Evolutionary conservation across 257 asterid genomes (phyloP).

Genomic region (Solanum tarijense): DNA sequence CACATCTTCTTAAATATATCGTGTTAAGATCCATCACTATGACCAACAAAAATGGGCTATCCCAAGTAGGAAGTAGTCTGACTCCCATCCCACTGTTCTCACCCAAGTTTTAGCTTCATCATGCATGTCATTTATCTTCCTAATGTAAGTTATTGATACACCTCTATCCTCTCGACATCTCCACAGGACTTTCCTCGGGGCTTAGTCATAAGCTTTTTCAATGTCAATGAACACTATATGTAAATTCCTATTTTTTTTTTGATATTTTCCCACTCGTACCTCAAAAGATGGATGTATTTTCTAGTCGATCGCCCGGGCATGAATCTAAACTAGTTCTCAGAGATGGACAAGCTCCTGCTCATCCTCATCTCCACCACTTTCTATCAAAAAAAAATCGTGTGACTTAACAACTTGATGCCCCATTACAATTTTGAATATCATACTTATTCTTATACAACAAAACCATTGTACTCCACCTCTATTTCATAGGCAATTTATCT

Average conservation of each 20-base stretch:
- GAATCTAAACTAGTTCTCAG: neutral
- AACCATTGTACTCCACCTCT: no score
- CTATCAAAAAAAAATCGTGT: no score
- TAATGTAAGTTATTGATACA: neutral
- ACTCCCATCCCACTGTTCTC: neutral
- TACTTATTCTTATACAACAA: no score
- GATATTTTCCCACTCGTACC: neutral
- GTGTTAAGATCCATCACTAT: neutral
- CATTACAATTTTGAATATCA: no score
- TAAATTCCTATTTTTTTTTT: no score
- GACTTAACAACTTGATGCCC: no score
- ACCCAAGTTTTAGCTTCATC: neutral
- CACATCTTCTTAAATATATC: neutral
- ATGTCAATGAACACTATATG: neutral
- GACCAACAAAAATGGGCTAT: neutral
- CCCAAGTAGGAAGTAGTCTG: neutral
- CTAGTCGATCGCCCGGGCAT: neutral
- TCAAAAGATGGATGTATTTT: neutral
- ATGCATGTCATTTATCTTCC: neutral
- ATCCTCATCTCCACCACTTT: no score
- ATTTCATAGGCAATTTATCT: no score
- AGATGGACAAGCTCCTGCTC: neutral
- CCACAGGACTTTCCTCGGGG: neutral
- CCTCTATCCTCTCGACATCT: neutral
- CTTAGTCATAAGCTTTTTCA: neutral